A percentile compares a stretch with the other conserved stretches of the same genome.
Conservation (phyloP, 2,329 filamentous ascomycete genomes). For the Cercospora sesami region DNA sequence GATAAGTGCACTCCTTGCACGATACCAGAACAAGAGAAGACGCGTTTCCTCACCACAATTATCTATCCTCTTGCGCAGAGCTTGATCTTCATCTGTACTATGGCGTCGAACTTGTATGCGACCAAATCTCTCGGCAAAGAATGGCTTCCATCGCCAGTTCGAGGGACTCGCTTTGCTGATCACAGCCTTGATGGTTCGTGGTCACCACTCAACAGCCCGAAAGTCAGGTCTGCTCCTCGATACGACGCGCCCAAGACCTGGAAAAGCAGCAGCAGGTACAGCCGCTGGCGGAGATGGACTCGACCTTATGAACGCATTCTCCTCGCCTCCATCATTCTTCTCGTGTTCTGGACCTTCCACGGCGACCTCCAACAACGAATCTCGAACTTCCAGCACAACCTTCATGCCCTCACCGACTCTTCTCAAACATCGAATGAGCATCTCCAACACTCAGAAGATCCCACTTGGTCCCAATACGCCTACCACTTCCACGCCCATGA, state of each 20-base stretch:
- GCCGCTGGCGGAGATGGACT: constrained; percentile 8
- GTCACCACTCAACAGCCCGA: constrained; percentile 6
- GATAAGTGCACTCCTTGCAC: background rate
- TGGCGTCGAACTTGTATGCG: constrained; percentile 17
- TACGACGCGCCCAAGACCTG: background rate
- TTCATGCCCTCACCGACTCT: background rate
- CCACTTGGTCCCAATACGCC: constrained; percentile 38
- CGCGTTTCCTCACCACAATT: background rate
- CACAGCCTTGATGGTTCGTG: constrained; percentile 7
- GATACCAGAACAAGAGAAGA: background rate
- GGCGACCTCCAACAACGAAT: constrained; percentile 7
- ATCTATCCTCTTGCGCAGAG: background rate
- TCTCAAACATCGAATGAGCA: background rate
- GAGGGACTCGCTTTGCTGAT: background rate
- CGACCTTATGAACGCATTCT: constrained; percentile 10
- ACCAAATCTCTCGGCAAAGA: constrained; percentile 19
- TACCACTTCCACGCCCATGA: constrained; percentile 49
- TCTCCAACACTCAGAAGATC: background rate
- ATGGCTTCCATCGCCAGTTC: constrained; percentile 16
- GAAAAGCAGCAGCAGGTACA: background rate
- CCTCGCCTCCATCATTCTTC: constrained; percentile 3
- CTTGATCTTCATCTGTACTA: background rate
- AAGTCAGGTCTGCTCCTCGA: background rate
- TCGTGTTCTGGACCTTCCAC: constrained; percentile 2
- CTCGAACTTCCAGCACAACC: background rate